phyloP scores from a whole-genome alignment of 352 stramenopile species.

The Pythium rhizo-oryzae region DNA sequence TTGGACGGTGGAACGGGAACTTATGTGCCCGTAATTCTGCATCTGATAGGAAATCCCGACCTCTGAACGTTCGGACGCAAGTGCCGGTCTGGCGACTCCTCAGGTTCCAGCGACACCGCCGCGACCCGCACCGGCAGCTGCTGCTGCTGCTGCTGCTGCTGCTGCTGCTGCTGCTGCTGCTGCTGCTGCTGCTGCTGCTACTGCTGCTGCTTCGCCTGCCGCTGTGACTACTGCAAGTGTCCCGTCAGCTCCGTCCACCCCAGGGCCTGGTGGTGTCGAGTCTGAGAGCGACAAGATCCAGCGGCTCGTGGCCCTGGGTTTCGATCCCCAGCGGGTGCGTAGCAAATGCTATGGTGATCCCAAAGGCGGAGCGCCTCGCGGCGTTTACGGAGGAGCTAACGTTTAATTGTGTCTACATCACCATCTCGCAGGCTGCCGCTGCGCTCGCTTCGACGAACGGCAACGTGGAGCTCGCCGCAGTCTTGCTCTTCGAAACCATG shows the following conservation, averaged over 20 bases:
- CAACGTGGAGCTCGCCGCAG: constrained; percentile 82
- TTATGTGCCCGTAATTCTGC: too few relatives aligned
- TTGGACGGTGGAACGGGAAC: too few relatives aligned
- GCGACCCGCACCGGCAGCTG: neutral
- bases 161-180: too few relatives aligned
- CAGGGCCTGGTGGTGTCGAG: constrained; percentile 18
- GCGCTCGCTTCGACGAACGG: constrained; percentile 73
- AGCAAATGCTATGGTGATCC: constrained; percentile 1
- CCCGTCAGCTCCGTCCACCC: constrained; percentile 19
- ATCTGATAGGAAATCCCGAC: constrained; percentile 67
- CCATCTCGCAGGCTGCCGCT: constrained; percentile 44
- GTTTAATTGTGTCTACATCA: constrained; percentile 2
- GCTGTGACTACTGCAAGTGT: constrained; percentile 13
- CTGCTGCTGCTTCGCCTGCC: too few relatives aligned
- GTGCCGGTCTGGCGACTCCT: neutral
- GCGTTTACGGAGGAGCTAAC: too few relatives aligned
- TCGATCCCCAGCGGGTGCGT: constrained; percentile 59
- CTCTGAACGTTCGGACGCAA: constrained; percentile 47
- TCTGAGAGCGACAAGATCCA: constrained; percentile 57
- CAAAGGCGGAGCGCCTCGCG: too few relatives aligned
- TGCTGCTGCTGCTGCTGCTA: too few relatives aligned
- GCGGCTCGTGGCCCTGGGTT: constrained; percentile 67
- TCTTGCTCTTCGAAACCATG: constrained; percentile 70
- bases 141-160: too few relatives aligned
- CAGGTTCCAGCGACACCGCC: constrained; percentile 26